Base-by-base conservation (phyloP, 2,329 filamentous ascomycete genomes). In the Pestalotiopsis sp. region DNA sequence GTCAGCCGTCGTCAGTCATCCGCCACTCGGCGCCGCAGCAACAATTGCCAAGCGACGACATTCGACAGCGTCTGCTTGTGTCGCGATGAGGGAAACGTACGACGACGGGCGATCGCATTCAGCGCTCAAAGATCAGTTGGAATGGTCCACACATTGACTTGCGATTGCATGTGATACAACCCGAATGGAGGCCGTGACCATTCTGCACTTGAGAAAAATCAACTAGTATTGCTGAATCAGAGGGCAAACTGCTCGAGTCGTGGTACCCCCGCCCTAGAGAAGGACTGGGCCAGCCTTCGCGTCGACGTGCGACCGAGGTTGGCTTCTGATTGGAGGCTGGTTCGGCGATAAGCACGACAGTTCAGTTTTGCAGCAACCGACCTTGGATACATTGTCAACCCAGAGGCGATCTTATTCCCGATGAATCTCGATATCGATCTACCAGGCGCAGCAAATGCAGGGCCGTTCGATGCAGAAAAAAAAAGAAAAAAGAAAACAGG, bases 101-200 rank as follows among this genome's bases (percentile, higher is more conserved):
- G 31, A 65, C 63, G 17, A 7, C 41, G 63, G 63, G 39, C 45
- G 63, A 65, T 65, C 57, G 63, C 63, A 65, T 20, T 14, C 25
- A 23, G 31, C 20, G 31, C 17, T 23, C 25, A 27, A 23, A 65
- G 41, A 56, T 65, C 41, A 38, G 17, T 23, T 14, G 36, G 20
- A 39, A 38, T 39, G 27, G 14, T 23, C 14, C 27, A 52, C 17
- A 13, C 57, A 23, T 27, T 12, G 12, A 61, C 57, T 36, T 17
- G 17, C 14, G 17, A n/a, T 52, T 17, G 45, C 45, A 52, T 52
- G 45, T 52, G 45, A 52, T 52, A 52, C 45, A 61, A n/a, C 57
- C 57, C 12, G 20, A 61, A 27, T 52, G 45, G 45, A n/a, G 20
- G 7, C 45, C 17, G 17, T n/a, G 20, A n/a, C 20, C 45, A n/a